Evolutionary conservation across 2,329 filamentous ascomycete species (phyloP).

Genomic region (Pseudocercospora cruenta): DNA sequence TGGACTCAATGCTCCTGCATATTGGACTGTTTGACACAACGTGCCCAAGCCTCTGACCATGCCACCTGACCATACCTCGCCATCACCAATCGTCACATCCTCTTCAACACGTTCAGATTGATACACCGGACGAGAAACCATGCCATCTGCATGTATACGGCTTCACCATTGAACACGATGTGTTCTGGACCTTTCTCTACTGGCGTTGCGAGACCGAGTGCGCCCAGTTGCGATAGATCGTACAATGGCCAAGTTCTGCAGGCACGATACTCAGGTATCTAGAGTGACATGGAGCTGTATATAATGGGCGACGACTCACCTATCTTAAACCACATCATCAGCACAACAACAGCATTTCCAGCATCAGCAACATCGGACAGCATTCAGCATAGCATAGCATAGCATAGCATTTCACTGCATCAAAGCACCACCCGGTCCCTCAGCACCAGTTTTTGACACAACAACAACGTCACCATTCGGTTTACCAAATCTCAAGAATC

Average conservation of each 20-base stretch:
- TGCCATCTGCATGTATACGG: neutral
- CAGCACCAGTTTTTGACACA: neutral
- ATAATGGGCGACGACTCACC: neutral
- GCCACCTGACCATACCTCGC: neutral
- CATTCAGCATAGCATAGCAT: neutral
- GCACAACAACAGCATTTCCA: neutral
- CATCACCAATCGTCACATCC: neutral
- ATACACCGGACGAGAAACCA: neutral
- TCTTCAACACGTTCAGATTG: neutral
- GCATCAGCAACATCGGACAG: neutral
- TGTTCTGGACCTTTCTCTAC: neutral
- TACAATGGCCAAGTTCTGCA: neutral
- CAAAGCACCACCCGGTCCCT: neutral
- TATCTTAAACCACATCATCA: neutral
- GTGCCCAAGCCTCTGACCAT: neutral
- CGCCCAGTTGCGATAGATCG: neutral
- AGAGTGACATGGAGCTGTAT: neutral
- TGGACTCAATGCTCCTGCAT: neutral
- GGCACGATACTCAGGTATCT: neutral
- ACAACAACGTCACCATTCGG: neutral
- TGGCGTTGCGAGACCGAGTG: too few species aligned
- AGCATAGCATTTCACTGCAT: too few species aligned
- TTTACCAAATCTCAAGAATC: neutral
- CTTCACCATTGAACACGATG: neutral
- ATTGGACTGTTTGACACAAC: neutral